Evolutionary conservation across 768 basidiomycete genomes (phyloP).

Genomic region (Crucibulum laeve): DNA sequence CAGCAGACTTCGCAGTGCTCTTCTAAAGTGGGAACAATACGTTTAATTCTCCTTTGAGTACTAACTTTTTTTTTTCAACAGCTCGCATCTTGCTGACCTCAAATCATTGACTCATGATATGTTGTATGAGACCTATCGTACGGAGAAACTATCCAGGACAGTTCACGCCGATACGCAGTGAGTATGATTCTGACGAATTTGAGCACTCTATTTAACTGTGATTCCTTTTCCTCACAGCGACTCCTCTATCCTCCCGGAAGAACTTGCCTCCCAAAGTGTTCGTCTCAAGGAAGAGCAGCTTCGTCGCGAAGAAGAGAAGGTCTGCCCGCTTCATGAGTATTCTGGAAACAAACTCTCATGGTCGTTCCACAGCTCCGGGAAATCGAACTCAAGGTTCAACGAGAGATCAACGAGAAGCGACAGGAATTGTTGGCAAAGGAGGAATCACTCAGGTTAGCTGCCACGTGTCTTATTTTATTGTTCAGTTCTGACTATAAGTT

Average conservation of each 20-base stretch:
- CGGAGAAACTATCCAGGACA: slow-evolving; percentile 91
- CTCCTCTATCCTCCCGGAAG: slow-evolving; percentile 90
- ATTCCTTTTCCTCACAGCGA: slow-evolving; percentile 46
- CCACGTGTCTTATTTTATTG: slow-evolving; percentile 1
- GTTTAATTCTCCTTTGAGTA: background rate
- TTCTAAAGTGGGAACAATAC: slow-evolving; percentile 65
- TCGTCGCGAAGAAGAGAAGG: slow-evolving; percentile 94
- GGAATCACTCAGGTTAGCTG: slow-evolving; percentile 76
- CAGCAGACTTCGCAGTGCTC: slow-evolving; percentile 83
- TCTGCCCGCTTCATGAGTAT: slow-evolving; percentile 21
- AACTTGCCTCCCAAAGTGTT: slow-evolving; percentile 93
- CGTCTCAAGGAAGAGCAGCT: slow-evolving; percentile 99
- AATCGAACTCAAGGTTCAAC: slow-evolving; percentile 95
- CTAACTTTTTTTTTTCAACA: slow-evolving; percentile 22
- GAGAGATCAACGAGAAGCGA: slow-evolving; percentile 96
- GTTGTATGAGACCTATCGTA: slow-evolving; percentile 95
- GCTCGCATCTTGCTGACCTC: slow-evolving; percentile 91
- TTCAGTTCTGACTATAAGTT: slow-evolving; percentile 6
- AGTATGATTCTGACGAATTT: slow-evolving; percentile 13
- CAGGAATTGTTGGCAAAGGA: slow-evolving; percentile 96
- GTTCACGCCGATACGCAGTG: slow-evolving; percentile 79
- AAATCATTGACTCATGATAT: slow-evolving; percentile 94
- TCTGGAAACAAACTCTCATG: slow-evolving; percentile 8
- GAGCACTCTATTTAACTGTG: slow-evolving; percentile 8
- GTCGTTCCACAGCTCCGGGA: slow-evolving; percentile 69